Evolutionary conservation across 768 basidiomycete species (phyloP), one percentile per base, ranked within the genome.

Genomic region (Suillus subalutaceus): DNA sequence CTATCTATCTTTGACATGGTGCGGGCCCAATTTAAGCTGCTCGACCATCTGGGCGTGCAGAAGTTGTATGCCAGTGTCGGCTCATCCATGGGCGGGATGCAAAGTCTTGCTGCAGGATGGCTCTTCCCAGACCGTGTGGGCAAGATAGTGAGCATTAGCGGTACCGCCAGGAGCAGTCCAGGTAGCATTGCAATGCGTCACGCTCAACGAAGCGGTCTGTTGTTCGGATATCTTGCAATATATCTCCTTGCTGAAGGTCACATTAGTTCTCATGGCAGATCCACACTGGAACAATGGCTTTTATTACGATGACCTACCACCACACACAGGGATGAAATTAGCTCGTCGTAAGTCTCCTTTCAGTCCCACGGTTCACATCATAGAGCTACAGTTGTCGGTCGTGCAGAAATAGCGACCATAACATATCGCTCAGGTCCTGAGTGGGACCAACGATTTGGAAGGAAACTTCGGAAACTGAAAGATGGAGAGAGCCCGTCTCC

Each of bases 271-370:
- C 63, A 99, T 99, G 97, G 93, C 97, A 2, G 97, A 99, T 78
- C 97, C 97, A 0, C 98, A 99, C 69, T 99, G 97, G 97, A 99
- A 99, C 67, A 90, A 95, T 43, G 97, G 97, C 5, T 99, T 97
- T 78, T 99, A 99, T 76, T 99, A 99, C 75, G 94, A 97, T 66
- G 84, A 85, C 9, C 75, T 96, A n/a, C 97, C 97, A 2, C 97
- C 97, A 0, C 97, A 99, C 75, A 93, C 90, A 1, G 97, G 97
- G 37, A 98, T 99, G 96, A 99, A 99, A 76, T 86, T 99, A 23
- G 97, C 97, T 35, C 87, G 97, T 70, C 97, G 96, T 97, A 73
- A 72, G 90, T 80, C 15, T 20, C 30, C 10, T 59, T 23, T 35
- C 43, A 9, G 9, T 10, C 72, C 62, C 79, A 59, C 26, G 16